Percentiles rank a stretch among this genome's conserved stretches.
phyloP scores from a whole-genome alignment of 1,139 yeast species.

The Blastobotrys raffinosifermentans region DNA sequence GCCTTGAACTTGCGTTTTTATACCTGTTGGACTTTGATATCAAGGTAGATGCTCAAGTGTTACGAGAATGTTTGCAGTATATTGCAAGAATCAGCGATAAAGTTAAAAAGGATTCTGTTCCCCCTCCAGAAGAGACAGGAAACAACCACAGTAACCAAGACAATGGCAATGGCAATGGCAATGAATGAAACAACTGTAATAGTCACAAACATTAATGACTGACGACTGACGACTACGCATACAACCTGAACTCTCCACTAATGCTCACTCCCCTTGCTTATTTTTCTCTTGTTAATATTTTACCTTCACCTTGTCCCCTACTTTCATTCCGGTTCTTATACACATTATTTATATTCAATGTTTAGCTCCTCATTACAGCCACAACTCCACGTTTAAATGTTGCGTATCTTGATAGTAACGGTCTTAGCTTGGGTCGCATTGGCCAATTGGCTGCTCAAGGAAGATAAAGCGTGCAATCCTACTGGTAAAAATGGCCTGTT shows the following conservation, averaged over 20 bases:
- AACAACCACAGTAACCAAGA: no score
- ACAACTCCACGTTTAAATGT: no score
- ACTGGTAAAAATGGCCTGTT: slow-evolving; percentile 24
- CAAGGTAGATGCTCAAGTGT: slow-evolving; percentile 27
- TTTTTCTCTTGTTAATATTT: not conserved
- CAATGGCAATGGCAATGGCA: no score
- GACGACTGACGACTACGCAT: no score
- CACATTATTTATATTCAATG: not conserved
- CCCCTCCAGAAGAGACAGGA: no score
- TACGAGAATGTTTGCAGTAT: slow-evolving; percentile 23
- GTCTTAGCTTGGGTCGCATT: no score
- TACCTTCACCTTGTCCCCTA: not conserved
- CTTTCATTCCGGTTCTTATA: not conserved
- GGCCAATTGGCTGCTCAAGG: slow-evolving; percentile 20
- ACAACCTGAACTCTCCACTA: no score
- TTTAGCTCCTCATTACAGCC: slow-evolving; percentile 2
- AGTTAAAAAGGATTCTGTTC: no score
- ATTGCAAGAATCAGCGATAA: slow-evolving; percentile 9
- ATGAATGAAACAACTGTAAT: no score
- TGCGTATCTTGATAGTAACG: no score
- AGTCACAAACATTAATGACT: no score
- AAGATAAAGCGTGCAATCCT: slow-evolving; percentile 39
- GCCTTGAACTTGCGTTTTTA: slow-evolving; percentile 44
- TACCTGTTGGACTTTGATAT: slow-evolving; percentile 36
- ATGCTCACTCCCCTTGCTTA: no score